Conservation (phyloP, 1,139 yeast genomes). For the Candida pseudoviswanathii region DNA sequence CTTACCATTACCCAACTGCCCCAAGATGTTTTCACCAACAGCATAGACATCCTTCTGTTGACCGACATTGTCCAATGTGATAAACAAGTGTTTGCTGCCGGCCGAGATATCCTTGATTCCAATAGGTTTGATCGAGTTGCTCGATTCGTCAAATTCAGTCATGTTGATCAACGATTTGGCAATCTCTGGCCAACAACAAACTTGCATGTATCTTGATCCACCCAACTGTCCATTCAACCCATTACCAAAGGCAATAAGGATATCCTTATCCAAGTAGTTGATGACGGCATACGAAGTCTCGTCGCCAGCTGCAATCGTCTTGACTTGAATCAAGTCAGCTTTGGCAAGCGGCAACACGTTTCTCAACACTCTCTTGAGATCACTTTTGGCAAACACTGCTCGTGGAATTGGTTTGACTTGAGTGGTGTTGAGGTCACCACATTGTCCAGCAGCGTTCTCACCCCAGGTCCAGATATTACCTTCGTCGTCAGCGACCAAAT, state of each 20-base stretch:
- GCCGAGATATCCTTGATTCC: constrained; percentile 55
- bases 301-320: constrained; percentile 65
- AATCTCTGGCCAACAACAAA: constrained; percentile 66
- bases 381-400: constrained; percentile 37
- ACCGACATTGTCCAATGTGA: constrained; percentile 54
- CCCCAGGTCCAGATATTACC: constrained; percentile 87
- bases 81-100: constrained; percentile 68
- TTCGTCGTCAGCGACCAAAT: constrained; percentile 61
- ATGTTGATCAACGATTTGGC: constrained; percentile 54
- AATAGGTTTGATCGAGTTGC: constrained; percentile 37
- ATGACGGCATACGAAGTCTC: constrained; percentile 63
- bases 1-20: constrained; percentile 87
- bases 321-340: constrained; percentile 40
- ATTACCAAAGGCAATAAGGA: constrained; percentile 71
- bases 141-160: constrained; percentile 42
- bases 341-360: constrained; percentile 32
- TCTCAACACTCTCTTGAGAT: constrained; percentile 22
- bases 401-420: constrained; percentile 74
- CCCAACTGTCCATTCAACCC: constrained; percentile 92
- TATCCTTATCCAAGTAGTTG: constrained; percentile 26
- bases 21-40: constrained; percentile 84
- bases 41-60: constrained; percentile 57
- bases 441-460: constrained; percentile 75
- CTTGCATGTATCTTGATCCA: constrained; percentile 71
- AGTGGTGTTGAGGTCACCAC: constrained; percentile 65